phyloP scores from a whole-genome alignment of 495 filamentous ascomycete species.

The Entonaema liquescens region DNA sequence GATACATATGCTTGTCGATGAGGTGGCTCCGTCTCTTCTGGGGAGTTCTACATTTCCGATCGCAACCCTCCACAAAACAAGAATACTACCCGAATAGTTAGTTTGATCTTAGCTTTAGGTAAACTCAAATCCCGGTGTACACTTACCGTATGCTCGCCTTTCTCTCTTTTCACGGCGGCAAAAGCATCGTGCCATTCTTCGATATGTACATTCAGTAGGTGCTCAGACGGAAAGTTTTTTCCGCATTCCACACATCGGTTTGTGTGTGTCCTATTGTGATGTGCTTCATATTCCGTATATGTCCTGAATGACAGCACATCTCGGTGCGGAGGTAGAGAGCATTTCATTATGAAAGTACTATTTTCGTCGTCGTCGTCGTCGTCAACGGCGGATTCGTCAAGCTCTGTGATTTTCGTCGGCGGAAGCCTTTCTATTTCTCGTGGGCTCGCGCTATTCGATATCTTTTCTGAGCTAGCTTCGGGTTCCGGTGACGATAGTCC shows the following conservation, averaged over 20 bases:
- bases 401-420: conserved; percentile 54
- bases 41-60: conserved; percentile 82
- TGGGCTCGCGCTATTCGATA: conserved; percentile 23
- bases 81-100: conserved; percentile 65
- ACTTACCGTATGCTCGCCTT: conserved; percentile 87
- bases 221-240: conserved; percentile 77
- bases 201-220: conserved; percentile 84
- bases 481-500: conserved; percentile 34
- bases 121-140: neutral
- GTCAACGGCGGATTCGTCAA: conserved; percentile 50
- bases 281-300: conserved; percentile 85
- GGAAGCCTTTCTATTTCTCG: conserved; percentile 25
- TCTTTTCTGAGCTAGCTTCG: conserved; percentile 23
- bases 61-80: conserved; percentile 91
- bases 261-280: conserved; percentile 81
- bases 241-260: conserved; percentile 86
- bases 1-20: conserved; percentile 95
- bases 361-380: conserved; percentile 36
- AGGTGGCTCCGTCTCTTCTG: conserved; percentile 86
- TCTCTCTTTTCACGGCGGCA: conserved; percentile 70
- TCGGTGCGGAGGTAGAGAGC: conserved; percentile 80
- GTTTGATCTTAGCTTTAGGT: neutral
- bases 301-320: conserved; percentile 72
- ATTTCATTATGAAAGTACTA: conserved; percentile 66
- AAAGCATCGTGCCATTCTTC: conserved; percentile 91